A percentile compares a stretch with the other conserved stretches of the same genome.
Evolutionary conservation across 2,329 filamentous ascomycete genomes (phyloP).

Genomic region (Cercospora janseana): DNA sequence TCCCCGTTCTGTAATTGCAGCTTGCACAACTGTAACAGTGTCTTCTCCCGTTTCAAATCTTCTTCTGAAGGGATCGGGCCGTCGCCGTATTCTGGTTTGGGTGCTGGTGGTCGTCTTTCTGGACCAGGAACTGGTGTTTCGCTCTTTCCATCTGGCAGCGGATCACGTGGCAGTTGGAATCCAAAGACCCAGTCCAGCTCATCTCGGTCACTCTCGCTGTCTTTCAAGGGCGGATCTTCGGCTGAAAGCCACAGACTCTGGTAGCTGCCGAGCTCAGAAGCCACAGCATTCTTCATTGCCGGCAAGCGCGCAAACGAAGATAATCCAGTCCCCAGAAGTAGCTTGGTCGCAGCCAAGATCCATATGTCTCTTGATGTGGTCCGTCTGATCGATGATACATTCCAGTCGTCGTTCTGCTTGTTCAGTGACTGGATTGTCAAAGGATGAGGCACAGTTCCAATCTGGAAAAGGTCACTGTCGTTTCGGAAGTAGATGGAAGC

Average conservation of each 20-base stretch:
- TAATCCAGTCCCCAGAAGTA: slow-evolving; percentile 63
- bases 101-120: slow-evolving; percentile 50
- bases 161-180: slow-evolving; percentile 68
- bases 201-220: slow-evolving; percentile 49
- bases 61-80: slow-evolving; percentile 54
- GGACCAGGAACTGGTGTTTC: slow-evolving; percentile 59
- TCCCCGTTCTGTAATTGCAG: slow-evolving; percentile 14
- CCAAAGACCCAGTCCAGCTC: slow-evolving; percentile 85
- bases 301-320: slow-evolving; percentile 65
- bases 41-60: slow-evolving; percentile 55
- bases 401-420: slow-evolving; percentile 46
- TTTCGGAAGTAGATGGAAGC: slow-evolving; percentile 70
- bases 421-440: slow-evolving; percentile 75
- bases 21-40: slow-evolving; percentile 49
- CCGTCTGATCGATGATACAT: slow-evolving; percentile 49
- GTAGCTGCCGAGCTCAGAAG: slow-evolving; percentile 61
- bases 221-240: slow-evolving; percentile 52
- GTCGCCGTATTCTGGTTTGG: slow-evolving; percentile 49
- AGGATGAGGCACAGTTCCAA: slow-evolving; percentile 86
- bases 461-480: slow-evolving; percentile 68
- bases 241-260: slow-evolving; percentile 79
- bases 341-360: slow-evolving; percentile 69
- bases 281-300: slow-evolving; percentile 77
- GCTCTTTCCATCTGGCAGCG: slow-evolving; percentile 54
- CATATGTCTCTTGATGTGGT: slow-evolving; percentile 73